Percentiles rank a stretch among this genome's conserved stretches.
Evolutionary conservation across 2,329 filamentous ascomycete genomes (phyloP).

Genomic region (Penicillium carneum): DNA sequence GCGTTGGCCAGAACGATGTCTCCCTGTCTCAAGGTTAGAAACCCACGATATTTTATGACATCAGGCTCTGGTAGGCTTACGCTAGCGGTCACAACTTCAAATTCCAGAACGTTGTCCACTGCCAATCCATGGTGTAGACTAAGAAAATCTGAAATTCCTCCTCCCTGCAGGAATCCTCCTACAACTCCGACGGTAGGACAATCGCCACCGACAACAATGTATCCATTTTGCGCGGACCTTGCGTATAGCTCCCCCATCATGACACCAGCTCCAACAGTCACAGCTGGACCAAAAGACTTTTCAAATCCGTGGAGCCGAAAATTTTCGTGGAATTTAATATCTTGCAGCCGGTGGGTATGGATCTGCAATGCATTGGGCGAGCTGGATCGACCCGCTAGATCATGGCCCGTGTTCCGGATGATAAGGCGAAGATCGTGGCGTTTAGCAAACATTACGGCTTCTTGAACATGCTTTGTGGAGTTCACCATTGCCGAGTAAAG

Average conservation of each 20-base stretch:
- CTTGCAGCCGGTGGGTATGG: constrained; percentile 53
- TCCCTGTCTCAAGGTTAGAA: constrained; percentile 38
- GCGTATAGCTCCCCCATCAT: constrained; percentile 18
- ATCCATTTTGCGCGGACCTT: background rate
- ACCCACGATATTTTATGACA: background rate
- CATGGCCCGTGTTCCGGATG: constrained; percentile 64
- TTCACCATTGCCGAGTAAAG: background rate
- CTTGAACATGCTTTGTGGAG: background rate
- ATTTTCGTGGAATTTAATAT: background rate
- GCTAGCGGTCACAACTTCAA: constrained; percentile 58
- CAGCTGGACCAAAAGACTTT: background rate
- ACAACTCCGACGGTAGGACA: constrained; percentile 30
- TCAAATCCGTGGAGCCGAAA: background rate
- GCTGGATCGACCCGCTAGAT: constrained; percentile 49
- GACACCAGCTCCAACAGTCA: constrained; percentile 24
- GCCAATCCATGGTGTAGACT: constrained; percentile 60
- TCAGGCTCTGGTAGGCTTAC: constrained; percentile 7
- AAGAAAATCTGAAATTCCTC: constrained; percentile 54
- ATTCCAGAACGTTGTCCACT: constrained; percentile 59
- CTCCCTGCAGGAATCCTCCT: constrained; percentile 52
- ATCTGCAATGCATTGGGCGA: constrained; percentile 48
- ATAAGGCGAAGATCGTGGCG: constrained; percentile 44
- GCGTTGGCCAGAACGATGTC: constrained; percentile 55
- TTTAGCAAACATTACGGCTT: constrained; percentile 9
- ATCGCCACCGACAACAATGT: constrained; percentile 16